Evolutionary conservation across 768 basidiomycete species (phyloP).

Genomic region (Sistotremastrum niveocremeum): DNA sequence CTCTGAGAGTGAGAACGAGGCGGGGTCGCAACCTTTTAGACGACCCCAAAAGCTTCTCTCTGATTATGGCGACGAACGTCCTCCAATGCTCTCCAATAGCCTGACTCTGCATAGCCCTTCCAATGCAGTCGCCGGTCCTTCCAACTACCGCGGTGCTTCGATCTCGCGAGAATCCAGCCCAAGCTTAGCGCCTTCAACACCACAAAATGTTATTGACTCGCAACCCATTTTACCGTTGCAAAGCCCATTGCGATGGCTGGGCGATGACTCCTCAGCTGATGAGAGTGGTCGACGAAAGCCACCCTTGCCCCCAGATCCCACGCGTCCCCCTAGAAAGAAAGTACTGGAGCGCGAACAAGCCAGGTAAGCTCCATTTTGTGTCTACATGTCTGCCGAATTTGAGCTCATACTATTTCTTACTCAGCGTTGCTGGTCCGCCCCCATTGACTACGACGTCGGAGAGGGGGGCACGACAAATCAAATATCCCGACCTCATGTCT

Average conservation of each 20-base stretch:
- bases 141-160: too few relatives aligned
- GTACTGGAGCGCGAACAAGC: neutral
- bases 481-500: conserved; percentile 65
- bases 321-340: neutral
- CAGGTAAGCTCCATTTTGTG: neutral
- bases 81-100: too few relatives aligned
- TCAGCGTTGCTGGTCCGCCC: conserved; percentile 29
- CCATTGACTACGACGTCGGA: conserved; percentile 61
- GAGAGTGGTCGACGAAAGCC: too few relatives aligned
- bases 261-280: too few relatives aligned
- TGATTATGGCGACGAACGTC: neutral
- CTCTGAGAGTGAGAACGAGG: conserved; percentile 1
- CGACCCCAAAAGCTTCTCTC: neutral
- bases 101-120: too few relatives aligned
- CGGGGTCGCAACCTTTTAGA: neutral
- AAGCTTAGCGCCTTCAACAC: too few relatives aligned
- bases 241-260: too few relatives aligned
- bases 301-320: neutral
- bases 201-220: too few relatives aligned
- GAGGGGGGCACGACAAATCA: conserved; percentile 23
- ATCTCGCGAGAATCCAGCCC: too few relatives aligned
- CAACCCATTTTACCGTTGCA: too few relatives aligned
- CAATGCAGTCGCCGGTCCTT: too few relatives aligned
- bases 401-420: neutral
- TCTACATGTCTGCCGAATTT: neutral